Base-by-base conservation (phyloP, 768 basidiomycete species). In the Suillus placidus region DNA sequence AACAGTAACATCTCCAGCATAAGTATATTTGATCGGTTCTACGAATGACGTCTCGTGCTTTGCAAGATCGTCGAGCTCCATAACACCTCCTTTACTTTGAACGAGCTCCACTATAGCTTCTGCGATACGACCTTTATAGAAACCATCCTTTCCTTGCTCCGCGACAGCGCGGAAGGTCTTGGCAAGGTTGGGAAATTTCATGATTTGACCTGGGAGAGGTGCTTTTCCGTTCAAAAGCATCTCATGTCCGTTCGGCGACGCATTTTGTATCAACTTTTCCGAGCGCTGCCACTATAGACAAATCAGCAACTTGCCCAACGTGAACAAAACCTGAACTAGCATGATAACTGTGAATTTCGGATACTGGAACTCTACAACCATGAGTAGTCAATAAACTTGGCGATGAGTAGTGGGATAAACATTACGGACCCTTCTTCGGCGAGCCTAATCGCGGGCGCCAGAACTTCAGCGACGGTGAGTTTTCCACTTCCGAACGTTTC, bases 31-130 rank as follows among this genome's bases (percentile, higher is more conserved):
- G 80, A 98, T 95, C 2, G 97, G 97, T 67, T 95, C 87, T 20
- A 98, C 93, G 45, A 93, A 86, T 5, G 88, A 81, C 0, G 93
- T 88, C 60, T 84, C 78, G 73, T 97, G 95, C 55, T 83, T 82
- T n/a, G 91, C 92, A 47, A 99, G 86, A 76, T 99, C 97, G n/a
- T 91, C 88, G 14, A 98, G 83, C 60, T 90, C 91, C 95, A 99
- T 96, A 9, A 95, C 85, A 23, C 97, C 97, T 20, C 97, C 97
- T 70, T 90, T 85, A 76, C 87, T 88, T 76, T 93, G 81, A 58
- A 97, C 85, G 37, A 98, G 82, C 58, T 95, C 88, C 10, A 96
- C 91, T 63, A 97, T 92, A 4, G 92, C 93, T 74, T 96, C 82
- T 0, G 97, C 97, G 18, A 99, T 77, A 18, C 92, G 82, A 2